phyloP scores from a whole-genome alignment of 306 rosid species.

The Trifolium pratense region DNA sequence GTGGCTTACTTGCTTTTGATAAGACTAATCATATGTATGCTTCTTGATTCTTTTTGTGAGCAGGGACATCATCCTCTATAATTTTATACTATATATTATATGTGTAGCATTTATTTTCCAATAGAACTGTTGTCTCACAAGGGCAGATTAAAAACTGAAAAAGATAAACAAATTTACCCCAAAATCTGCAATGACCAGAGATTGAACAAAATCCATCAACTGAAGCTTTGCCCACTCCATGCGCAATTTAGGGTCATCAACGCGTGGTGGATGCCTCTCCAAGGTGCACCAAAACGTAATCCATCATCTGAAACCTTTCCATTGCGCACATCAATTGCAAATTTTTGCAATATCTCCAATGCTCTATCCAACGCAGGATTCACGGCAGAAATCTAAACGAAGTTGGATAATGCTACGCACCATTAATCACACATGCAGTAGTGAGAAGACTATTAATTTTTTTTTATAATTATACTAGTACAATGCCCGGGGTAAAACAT shows the following conservation, averaged over 20 bases:
- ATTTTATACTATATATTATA: conserved; percentile 10
- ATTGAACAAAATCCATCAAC: conserved; percentile 85
- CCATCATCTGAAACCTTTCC: conserved; percentile 73
- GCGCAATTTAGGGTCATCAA: conserved; percentile 58
- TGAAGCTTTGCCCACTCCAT: conserved; percentile 88
- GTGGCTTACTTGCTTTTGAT: no score
- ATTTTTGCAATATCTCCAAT: conserved; percentile 70
- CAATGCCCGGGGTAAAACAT: neutral
- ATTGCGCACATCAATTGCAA: conserved; percentile 64
- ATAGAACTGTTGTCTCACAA: conserved; percentile 15
- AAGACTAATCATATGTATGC: no score
- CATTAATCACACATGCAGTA: conserved; percentile 32
- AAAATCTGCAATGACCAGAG: conserved; percentile 74
- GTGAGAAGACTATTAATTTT: conserved; percentile 30
- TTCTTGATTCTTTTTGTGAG: no score
- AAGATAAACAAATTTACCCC: conserved; percentile 65
- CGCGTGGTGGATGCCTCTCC: conserved; percentile 95
- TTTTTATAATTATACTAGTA: neutral
- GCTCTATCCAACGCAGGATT: conserved; percentile 96
- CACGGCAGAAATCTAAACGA: conserved; percentile 74
- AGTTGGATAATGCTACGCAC: conserved; percentile 40
- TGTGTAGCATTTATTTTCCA: conserved; percentile 10
- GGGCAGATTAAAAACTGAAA: conserved; percentile 16
- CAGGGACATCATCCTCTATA: conserved; percentile 7
- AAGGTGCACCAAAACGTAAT: conserved; percentile 94